Conservation (phyloP, 2,329 filamentous ascomycete genomes). For the Graphium sp. region DNA sequence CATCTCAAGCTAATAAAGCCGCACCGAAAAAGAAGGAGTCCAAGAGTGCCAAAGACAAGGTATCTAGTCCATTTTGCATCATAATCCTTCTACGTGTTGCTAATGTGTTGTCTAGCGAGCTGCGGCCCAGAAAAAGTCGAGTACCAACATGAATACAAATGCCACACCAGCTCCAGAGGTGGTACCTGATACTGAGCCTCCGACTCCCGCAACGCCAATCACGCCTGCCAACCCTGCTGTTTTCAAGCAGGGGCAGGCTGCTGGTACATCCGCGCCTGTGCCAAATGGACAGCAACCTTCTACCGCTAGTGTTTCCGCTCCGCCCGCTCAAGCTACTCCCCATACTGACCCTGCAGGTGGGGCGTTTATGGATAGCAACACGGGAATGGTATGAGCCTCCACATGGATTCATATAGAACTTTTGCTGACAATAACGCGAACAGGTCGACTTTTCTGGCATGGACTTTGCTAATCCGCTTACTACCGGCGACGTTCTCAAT, state of each 20-base stretch:
- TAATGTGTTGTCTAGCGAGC: constrained; percentile 18
- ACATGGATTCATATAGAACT: not conserved
- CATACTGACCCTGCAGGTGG: constrained; percentile 28
- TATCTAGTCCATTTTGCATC: constrained; percentile 18
- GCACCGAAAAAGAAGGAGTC: constrained; percentile 63
- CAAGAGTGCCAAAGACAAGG: constrained; percentile 51
- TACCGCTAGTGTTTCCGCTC: constrained; percentile 15
- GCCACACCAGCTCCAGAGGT: constrained; percentile 41
- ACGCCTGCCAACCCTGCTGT: constrained; percentile 35
- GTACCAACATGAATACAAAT: constrained; percentile 30
- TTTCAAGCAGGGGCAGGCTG: constrained; percentile 27
- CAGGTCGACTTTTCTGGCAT: constrained; percentile 28
- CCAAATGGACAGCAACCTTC: constrained; percentile 13
- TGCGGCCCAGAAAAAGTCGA: constrained; percentile 46
- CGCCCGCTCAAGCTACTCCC: constrained; percentile 23
- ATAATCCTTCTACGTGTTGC: constrained; percentile 10
- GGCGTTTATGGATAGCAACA: constrained; percentile 29
- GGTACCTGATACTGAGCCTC: constrained; percentile 36
- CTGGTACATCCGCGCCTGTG: constrained; percentile 2
- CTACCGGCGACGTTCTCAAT: constrained; percentile 39
- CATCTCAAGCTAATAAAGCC: constrained; percentile 54
- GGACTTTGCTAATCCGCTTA: constrained; percentile 37
- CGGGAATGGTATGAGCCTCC: constrained; percentile 21
- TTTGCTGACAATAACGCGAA: too few relatives aligned
- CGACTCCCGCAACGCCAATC: constrained; percentile 46